These are phyloP conservation scores for Sergeia podlipaevii DNA, from an alignment of 208 protist species.

Conservation along the genomic window DNA sequence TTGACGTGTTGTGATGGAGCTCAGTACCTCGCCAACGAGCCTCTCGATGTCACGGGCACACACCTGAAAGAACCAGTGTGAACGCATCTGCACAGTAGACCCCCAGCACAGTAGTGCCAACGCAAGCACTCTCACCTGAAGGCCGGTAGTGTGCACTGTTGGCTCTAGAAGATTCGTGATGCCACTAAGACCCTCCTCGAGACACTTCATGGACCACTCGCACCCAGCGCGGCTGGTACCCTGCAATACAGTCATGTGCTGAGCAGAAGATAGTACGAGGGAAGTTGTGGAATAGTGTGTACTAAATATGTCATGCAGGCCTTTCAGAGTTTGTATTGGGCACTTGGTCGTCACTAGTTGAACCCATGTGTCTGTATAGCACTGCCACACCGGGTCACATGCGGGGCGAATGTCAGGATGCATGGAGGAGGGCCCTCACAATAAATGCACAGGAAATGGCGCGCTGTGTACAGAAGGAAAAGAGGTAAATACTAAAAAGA, in stretches of 20 bases:
- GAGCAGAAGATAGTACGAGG: background rate
- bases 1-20: background rate
- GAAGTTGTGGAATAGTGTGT: background rate
- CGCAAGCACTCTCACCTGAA: too few species aligned
- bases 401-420: too few species aligned
- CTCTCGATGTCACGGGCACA: constrained; percentile 1
- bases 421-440: too few species aligned
- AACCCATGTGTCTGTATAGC: background rate
- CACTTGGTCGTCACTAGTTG: background rate
- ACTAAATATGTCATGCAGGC: background rate
- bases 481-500: too few species aligned
- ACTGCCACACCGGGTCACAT: too few species aligned
- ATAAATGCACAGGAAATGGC: too few species aligned
- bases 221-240: background rate
- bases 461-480: too few species aligned
- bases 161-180: too few species aligned
- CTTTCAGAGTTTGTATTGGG: too few species aligned
- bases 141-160: too few species aligned
- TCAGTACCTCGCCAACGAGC: constrained; percentile 1
- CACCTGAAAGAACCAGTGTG: constrained; percentile 12
- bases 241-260: background rate
- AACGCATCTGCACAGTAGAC: background rate
- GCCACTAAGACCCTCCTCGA: too few species aligned
- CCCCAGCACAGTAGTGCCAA: constrained; percentile 17
- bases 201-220: too few species aligned